Percentiles rank a stretch among this genome's conserved stretches.
These are phyloP conservation scores for Populus hybrid DNA, from an alignment of 441 rosid species.

Conservation along the genomic window DNA sequence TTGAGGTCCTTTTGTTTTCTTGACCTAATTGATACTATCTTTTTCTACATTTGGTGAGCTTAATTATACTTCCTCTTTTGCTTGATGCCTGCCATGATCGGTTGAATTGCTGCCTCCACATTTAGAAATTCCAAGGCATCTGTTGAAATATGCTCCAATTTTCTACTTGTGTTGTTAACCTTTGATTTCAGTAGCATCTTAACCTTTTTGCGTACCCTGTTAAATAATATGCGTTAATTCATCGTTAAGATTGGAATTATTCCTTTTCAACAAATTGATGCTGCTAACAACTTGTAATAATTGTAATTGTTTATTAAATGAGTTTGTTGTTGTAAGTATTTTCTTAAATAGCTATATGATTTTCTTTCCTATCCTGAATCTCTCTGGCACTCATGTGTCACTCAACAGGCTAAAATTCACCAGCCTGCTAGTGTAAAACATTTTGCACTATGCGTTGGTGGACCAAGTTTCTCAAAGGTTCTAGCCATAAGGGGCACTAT, in stretches of 20 bases:
- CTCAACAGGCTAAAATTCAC: slow-evolving; percentile 32
- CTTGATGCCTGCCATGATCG: slow-evolving; percentile 7
- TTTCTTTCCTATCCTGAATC: slow-evolving; percentile 16
- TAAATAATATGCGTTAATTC: no score
- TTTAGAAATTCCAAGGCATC: slow-evolving; percentile 6
- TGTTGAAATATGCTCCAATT: not conserved
- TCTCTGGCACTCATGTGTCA: slow-evolving; percentile 11
- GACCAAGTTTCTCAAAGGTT: slow-evolving; percentile 59
- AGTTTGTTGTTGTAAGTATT: not conserved
- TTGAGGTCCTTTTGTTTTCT: slow-evolving; percentile 12
- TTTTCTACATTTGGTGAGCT: slow-evolving; percentile 1
- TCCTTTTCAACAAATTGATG: no score
- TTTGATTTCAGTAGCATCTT: no score
- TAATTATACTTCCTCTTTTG: slow-evolving; percentile 1
- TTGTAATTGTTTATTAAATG: no score
- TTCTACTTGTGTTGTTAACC: not conserved
- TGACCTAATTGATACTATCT: slow-evolving; percentile 8
- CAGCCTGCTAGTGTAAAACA: slow-evolving; percentile 11
- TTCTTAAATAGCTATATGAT: not conserved
- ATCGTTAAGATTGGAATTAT: no score
- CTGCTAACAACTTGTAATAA: no score
- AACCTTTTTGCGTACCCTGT: no score
- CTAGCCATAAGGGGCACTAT: slow-evolving; percentile 49
- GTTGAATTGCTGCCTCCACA: slow-evolving; percentile 2
- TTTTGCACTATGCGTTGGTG: slow-evolving; percentile 66